Percentiles rank a stretch among this genome's conserved stretches.
phyloP scores from a whole-genome alignment of 331 rosid species.

The Quercus phellos region DNA sequence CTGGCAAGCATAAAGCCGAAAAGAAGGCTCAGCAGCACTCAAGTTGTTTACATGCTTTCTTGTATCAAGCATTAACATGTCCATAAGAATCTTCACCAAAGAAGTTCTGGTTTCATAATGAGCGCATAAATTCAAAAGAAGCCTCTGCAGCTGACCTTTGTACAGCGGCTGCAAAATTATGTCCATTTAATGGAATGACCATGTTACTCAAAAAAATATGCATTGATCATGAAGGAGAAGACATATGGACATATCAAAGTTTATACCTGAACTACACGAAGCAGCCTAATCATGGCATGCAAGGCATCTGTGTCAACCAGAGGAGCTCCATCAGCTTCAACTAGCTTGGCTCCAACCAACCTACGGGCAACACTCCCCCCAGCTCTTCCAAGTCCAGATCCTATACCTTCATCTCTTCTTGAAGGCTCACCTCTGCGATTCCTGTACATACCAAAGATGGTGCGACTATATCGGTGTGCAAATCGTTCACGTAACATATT shows the following conservation, averaged over 20 bases:
- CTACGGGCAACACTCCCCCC: conserved; percentile 69
- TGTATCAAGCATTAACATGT: conserved; percentile 75
- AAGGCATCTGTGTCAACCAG: conserved; percentile 78
- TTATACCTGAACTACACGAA: conserved; percentile 90
- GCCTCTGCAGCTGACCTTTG: conserved; percentile 97
- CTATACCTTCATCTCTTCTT: conserved; percentile 75
- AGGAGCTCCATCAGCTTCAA: conserved; percentile 96
- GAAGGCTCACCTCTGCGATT: conserved; percentile 92
- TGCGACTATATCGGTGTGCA: conserved; percentile 88
- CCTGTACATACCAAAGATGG: conserved; percentile 91
- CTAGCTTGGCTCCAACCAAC: conserved; percentile 64
- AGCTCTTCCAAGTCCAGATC: conserved; percentile 59
- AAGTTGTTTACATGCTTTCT: conserved; percentile 47
- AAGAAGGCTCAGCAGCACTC: conserved; percentile 52
- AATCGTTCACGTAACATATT: conserved; percentile 93
- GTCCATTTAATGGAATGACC: conserved; percentile 8
- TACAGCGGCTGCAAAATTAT: conserved; percentile 75
- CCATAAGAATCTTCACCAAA: conserved; percentile 86
- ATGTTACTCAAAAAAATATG: neutral
- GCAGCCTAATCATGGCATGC: conserved; percentile 83
- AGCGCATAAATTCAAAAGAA: conserved; percentile 85
- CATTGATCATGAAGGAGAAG: neutral
- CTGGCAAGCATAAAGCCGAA: conserved; percentile 90
- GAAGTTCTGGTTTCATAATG: conserved; percentile 83
- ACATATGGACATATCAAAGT: neutral